Percentiles rank a stretch among this genome's conserved stretches.
Evolutionary conservation across 78 protist genomes (phyloP).

Genomic region (Diacronema lutheri): DNA sequence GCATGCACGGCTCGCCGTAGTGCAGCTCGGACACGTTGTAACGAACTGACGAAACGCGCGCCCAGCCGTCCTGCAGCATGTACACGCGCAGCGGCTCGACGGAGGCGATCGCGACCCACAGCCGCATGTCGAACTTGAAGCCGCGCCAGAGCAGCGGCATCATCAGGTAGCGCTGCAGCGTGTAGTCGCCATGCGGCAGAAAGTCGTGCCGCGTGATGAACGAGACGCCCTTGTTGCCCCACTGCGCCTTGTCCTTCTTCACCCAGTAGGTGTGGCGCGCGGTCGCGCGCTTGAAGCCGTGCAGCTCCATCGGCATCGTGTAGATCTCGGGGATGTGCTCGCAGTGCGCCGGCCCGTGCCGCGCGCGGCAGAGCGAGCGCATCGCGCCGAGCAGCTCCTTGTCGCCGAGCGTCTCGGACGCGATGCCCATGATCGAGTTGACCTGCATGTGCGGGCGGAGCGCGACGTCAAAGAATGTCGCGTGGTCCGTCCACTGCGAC

Average conservation of each 20-base stretch:
- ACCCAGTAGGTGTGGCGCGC: neutral
- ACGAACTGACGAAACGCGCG: neutral
- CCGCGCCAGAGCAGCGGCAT: neutral
- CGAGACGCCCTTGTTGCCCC: neutral
- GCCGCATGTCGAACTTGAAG: slow-evolving; percentile 36
- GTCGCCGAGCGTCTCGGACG: neutral
- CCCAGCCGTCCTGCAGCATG: neutral
- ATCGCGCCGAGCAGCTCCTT: neutral
- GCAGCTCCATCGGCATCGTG: neutral
- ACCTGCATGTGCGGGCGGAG: neutral
- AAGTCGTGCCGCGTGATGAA: neutral
- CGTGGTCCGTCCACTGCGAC: neutral
- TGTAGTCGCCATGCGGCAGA: neutral
- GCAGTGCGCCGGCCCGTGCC: neutral
- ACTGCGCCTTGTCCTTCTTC: neutral
- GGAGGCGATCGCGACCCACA: slow-evolving; percentile 7
- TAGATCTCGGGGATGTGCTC: neutral
- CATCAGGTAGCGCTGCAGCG: neutral
- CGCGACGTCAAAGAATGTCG: neutral
- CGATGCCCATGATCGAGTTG: neutral
- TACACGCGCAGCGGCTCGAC: slow-evolving; percentile 31
- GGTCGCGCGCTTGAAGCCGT: neutral
- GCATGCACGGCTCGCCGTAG: neutral
- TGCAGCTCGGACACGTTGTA: neutral
- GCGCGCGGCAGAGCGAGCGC: neutral